Evolutionary conservation across 768 basidiomycete species (phyloP).

Genomic region (Sutorius australiensis): DNA sequence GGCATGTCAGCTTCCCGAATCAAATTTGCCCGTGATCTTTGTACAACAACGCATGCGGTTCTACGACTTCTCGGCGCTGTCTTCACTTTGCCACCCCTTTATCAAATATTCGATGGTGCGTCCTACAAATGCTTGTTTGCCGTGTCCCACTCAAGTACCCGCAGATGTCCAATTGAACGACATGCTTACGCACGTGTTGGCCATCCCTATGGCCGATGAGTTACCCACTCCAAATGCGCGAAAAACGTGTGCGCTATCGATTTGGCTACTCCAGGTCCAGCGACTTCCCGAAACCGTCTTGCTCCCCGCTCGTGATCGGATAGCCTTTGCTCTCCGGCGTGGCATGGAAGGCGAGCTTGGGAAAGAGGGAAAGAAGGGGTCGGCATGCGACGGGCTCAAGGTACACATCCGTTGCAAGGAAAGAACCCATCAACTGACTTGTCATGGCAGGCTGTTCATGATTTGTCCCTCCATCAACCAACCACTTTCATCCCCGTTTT

Average conservation of each 20-base stretch:
- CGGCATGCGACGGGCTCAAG: slow-evolving; percentile 73
- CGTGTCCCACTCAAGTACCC: slow-evolving; percentile 3
- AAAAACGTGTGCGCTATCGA: slow-evolving; percentile 79
- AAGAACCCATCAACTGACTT: slow-evolving; percentile 10
- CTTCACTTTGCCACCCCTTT: slow-evolving; percentile 57
- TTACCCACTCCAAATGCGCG: slow-evolving; percentile 80
- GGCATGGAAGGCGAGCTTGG: slow-evolving; percentile 83
- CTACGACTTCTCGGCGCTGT: slow-evolving; percentile 60
- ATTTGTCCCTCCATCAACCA: slow-evolving; percentile 62
- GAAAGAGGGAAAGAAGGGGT: slow-evolving; percentile 86
- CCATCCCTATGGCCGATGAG: slow-evolving; percentile 65
- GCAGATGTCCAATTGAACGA: slow-evolving; percentile 56
- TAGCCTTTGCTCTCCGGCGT: slow-evolving; percentile 67
- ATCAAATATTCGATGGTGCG: slow-evolving; percentile 60
- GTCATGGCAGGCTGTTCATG: slow-evolving; percentile 61
- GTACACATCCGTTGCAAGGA: slow-evolving; percentile 35
- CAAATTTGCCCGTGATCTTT: slow-evolving; percentile 76
- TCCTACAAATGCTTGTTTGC: slow-evolving; percentile 7
- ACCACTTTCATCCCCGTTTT: slow-evolving; percentile 68
- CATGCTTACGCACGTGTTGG: slow-evolving; percentile 61
- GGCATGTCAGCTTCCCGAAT: slow-evolving; percentile 77
- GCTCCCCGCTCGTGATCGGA: slow-evolving; percentile 58
- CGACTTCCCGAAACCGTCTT: slow-evolving; percentile 63
- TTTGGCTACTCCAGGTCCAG: slow-evolving; percentile 70
- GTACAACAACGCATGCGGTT: slow-evolving; percentile 66